Percentiles rank a stretch among this genome's conserved stretches.
phyloP scores from a whole-genome alignment of 176 grass and related monocot species.

The Avena sativa region DNA sequence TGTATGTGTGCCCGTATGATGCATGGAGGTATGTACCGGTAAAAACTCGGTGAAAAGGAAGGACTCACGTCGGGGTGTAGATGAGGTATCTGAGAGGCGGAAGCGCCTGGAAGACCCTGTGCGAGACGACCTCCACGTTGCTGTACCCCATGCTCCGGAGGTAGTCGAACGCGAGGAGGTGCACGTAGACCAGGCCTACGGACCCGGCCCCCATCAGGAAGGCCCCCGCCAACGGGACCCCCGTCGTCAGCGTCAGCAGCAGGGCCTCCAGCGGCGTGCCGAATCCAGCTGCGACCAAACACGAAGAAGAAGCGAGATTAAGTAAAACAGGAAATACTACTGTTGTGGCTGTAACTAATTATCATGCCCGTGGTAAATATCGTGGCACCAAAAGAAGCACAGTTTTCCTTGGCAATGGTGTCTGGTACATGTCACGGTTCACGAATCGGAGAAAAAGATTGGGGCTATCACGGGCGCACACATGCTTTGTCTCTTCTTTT shows the following conservation, averaged over 20 bases:
- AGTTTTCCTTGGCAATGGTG: background rate
- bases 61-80: constrained; percentile 80
- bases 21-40: background rate
- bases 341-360: too few relatives aligned
- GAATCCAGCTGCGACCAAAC: constrained; percentile 57
- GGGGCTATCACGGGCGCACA: background rate
- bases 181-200: constrained; percentile 61
- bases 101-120: constrained; percentile 53
- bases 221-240: constrained; percentile 64
- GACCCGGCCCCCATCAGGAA: constrained; percentile 72
- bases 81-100: constrained; percentile 74
- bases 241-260: constrained; percentile 60
- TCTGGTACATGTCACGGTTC: background rate
- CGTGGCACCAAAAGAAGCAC: background rate
- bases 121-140: constrained; percentile 83
- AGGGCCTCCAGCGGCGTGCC: constrained; percentile 78
- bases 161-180: constrained; percentile 75
- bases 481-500: background rate
- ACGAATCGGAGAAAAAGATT: background rate
- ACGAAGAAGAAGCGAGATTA: background rate
- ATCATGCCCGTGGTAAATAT: background rate
- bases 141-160: constrained; percentile 84
- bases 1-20: background rate
- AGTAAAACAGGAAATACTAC: too few relatives aligned
- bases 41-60: background rate